Evolutionary conservation across 768 basidiomycete genomes (phyloP).

Genomic region (Lanmaoa rubissima): DNA sequence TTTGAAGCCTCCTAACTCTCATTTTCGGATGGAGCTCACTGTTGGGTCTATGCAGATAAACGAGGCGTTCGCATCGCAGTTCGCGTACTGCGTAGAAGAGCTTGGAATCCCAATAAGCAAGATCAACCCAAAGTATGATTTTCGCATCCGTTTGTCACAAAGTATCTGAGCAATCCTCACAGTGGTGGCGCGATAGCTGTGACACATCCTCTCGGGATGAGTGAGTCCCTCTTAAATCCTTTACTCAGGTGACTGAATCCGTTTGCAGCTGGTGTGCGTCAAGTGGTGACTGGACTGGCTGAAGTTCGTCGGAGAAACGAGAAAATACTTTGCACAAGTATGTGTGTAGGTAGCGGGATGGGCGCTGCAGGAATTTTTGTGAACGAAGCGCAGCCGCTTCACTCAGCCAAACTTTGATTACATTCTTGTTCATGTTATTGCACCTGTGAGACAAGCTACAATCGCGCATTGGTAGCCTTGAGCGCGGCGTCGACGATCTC

Average conservation of each 20-base stretch:
- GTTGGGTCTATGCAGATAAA: constrained; percentile 54
- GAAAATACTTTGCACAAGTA: constrained; percentile 76
- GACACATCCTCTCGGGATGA: constrained; percentile 82
- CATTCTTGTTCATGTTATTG: neutral
- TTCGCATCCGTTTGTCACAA: neutral
- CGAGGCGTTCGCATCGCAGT: constrained; percentile 92
- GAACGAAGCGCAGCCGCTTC: constrained; percentile 49
- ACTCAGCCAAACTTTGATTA: constrained; percentile 25
- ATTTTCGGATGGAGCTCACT: neutral
- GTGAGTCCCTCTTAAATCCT: constrained; percentile 39
- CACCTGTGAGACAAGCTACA: neutral
- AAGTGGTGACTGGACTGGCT: constrained; percentile 85
- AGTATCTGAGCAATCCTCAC: constrained; percentile 5
- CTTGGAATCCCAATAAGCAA: constrained; percentile 73
- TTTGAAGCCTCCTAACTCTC: constrained; percentile 20
- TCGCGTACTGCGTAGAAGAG: constrained; percentile 87
- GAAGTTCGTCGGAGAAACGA: constrained; percentile 70
- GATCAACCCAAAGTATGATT: constrained; percentile 78
- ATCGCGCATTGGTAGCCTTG: constrained; percentile 21
- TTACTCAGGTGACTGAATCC: constrained; percentile 12
- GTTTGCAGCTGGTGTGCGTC: constrained; percentile 71
- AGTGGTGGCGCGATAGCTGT: constrained; percentile 87
- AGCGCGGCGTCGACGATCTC: constrained; percentile 62
- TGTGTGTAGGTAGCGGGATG: constrained; percentile 87
- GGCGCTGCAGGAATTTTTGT: constrained; percentile 81